A percentile compares a stretch with the other conserved stretches of the same genome.
These are phyloP conservation scores for Candida coquimbonensis DNA, from an alignment of 805 yeast genomes.

Conservation along the genomic window DNA sequence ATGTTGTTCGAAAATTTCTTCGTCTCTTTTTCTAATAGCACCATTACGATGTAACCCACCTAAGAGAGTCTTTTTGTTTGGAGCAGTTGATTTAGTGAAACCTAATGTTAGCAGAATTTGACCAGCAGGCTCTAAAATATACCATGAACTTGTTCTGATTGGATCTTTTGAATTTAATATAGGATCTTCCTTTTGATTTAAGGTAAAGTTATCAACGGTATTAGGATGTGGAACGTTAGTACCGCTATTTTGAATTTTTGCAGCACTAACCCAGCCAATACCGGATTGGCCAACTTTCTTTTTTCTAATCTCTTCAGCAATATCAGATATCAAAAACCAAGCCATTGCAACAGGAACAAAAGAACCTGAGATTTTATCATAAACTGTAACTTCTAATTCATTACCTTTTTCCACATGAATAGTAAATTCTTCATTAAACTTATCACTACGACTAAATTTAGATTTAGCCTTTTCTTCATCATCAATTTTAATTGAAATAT, in stretches of 20 bases:
- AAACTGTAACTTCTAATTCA: constrained; percentile 83
- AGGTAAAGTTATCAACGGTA: constrained; percentile 20
- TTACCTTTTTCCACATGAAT: constrained; percentile 85
- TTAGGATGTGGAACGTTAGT: constrained; percentile 10
- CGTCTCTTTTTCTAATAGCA: constrained; percentile 90
- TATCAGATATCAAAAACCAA: constrained; percentile 87
- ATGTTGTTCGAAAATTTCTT: constrained; percentile 84
- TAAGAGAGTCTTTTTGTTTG: constrained; percentile 36
- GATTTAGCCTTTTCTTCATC: constrained; percentile 80
- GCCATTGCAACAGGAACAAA: constrained; percentile 83
- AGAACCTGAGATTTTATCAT: constrained; percentile 64
- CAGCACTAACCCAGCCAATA: constrained; percentile 87
- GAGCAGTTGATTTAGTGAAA: constrained; percentile 61
- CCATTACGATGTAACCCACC: constrained; percentile 91
- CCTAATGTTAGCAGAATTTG: constrained; percentile 73
- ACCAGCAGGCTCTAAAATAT: constrained; percentile 89
- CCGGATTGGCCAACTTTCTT: constrained; percentile 75
- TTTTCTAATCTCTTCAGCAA: constrained; percentile 91
- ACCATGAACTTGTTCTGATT: constrained; percentile 70
- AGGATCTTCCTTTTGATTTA: constrained; percentile 9
- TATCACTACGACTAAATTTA: constrained; percentile 64
- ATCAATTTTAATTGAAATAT: constrained; percentile 75
- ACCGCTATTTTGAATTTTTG: constrained; percentile 33
- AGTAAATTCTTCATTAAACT: constrained; percentile 78
- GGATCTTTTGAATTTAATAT: constrained; percentile 16